phyloP scores from a whole-genome alignment of 805 yeast genomes.

The Hanseniaspora taiwanica region DNA sequence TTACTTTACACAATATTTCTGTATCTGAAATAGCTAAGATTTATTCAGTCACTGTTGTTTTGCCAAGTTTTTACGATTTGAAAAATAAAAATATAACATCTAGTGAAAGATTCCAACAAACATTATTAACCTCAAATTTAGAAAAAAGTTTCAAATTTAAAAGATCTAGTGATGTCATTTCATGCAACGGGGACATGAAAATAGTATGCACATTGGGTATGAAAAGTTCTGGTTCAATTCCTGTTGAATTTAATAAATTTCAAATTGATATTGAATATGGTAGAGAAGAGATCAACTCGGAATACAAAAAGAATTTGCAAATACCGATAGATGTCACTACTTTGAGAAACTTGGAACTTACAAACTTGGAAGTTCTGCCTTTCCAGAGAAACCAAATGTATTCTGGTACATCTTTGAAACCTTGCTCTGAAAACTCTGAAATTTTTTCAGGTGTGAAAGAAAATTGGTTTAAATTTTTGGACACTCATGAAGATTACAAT shows the following conservation, averaged over 20 bases:
- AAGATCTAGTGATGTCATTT: background rate
- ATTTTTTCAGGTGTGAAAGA: background rate
- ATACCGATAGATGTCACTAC: background rate
- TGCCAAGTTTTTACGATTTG: background rate
- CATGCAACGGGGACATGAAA: background rate
- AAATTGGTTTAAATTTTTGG: slow-evolving; percentile 3
- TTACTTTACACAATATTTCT: slow-evolving; percentile 18
- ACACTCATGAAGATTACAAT: slow-evolving; percentile 2
- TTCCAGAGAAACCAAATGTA: slow-evolving; percentile 2
- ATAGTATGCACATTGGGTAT: background rate
- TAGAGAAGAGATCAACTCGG: slow-evolving; percentile 8
- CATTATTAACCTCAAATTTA: background rate
- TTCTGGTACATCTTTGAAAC: background rate
- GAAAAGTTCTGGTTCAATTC: background rate
- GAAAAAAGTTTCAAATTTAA: background rate
- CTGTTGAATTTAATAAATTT: slow-evolving; percentile 8
- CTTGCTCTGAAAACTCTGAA: background rate
- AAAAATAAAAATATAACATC: background rate
- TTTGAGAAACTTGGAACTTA: slow-evolving; percentile 5
- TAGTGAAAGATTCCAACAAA: background rate
- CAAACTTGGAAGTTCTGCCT: slow-evolving; percentile 6
- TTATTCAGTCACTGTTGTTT: background rate
- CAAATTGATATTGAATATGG: slow-evolving; percentile 20
- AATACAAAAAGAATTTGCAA: background rate
- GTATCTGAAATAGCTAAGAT: slow-evolving; percentile 2